Evolutionary conservation across 768 basidiomycete species (phyloP).

Genomic region (Calocybe cyanea): DNA sequence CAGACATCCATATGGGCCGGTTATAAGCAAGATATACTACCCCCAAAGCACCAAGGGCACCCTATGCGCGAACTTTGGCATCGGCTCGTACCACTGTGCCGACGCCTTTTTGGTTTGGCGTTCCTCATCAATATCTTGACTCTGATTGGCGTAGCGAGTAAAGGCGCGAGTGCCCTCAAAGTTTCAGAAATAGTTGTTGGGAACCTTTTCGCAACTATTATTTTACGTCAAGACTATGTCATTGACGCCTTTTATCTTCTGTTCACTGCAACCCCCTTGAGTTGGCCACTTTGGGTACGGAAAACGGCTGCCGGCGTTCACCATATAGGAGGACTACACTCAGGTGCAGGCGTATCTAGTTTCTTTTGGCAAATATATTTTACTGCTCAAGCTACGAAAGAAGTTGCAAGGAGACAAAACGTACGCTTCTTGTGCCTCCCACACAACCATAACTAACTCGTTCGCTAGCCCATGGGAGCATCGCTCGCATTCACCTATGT

Average conservation of each 20-base stretch:
- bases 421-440: slow-evolving; percentile 19
- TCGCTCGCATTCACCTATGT: slow-evolving; percentile 13
- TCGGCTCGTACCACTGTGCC: slow-evolving; percentile 53
- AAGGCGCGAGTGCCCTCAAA: slow-evolving; percentile 30
- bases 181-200: slow-evolving; percentile 38
- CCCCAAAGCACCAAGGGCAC: slow-evolving; percentile 47
- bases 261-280: slow-evolving; percentile 45
- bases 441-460: not conserved
- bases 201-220: slow-evolving; percentile 45
- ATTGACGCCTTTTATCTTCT: slow-evolving; percentile 55
- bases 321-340: slow-evolving; percentile 58
- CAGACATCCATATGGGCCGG: slow-evolving; percentile 46
- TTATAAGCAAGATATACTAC: slow-evolving; percentile 46
- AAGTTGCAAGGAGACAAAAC: slow-evolving; percentile 33
- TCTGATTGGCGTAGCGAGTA: slow-evolving; percentile 39
- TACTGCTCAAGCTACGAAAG: slow-evolving; percentile 48
- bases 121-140: slow-evolving; percentile 51
- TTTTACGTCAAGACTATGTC: slow-evolving; percentile 55
- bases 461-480: not conserved
- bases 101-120: slow-evolving; percentile 56
- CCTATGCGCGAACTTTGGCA: slow-evolving; percentile 50
- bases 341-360: slow-evolving; percentile 53
- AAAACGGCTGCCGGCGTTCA: slow-evolving; percentile 53
- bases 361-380: slow-evolving; percentile 50
- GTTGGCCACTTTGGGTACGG: slow-evolving; percentile 54